A percentile compares a stretch with the other conserved stretches of the same genome.
Conservation (phyloP, 768 basidiomycete genomes). For the Termitomyces sp. region DNA sequence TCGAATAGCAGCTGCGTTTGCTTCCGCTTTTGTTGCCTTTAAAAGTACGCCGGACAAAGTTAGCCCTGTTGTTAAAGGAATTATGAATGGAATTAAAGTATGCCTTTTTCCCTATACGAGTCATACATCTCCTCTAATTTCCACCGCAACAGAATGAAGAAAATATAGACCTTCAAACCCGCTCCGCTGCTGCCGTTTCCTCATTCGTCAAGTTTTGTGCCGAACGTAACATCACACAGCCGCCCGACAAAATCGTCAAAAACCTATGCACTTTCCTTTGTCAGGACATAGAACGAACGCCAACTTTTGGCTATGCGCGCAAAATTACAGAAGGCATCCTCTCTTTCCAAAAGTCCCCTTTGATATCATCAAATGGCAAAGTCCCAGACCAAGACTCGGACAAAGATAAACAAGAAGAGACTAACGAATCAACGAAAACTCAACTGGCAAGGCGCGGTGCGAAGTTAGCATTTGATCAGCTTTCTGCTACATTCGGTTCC, state of each 20-base stretch:
- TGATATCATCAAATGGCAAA: constrained; percentile 26
- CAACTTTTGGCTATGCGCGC: constrained; percentile 73
- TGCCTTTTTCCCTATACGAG: constrained; percentile 10
- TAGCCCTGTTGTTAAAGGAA: constrained; percentile 92
- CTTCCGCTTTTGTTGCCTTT: constrained; percentile 87
- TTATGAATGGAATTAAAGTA: constrained; percentile 98
- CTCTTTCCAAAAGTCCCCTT: constrained; percentile 52
- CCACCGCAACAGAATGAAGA: constrained; percentile 64
- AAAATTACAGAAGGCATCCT: constrained; percentile 68
- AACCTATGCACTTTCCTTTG: constrained; percentile 97
- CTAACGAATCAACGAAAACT: constrained; percentile 57
- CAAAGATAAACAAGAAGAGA: constrained; percentile 38
- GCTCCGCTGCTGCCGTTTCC: constrained; percentile 83
- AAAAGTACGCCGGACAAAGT: constrained; percentile 86
- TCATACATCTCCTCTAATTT: constrained; percentile 4
- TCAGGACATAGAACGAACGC: constrained; percentile 84
- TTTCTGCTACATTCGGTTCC: constrained; percentile 74
- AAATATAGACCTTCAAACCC: constrained; percentile 80
- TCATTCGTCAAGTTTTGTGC: constrained; percentile 86
- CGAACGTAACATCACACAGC: constrained; percentile 66
- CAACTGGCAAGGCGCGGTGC: constrained; percentile 83
- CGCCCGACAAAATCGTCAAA: constrained; percentile 94
- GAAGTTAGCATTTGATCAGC: constrained; percentile 69
- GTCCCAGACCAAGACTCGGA: constrained; percentile 35
- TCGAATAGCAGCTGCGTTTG: constrained; percentile 85